These are phyloP conservation scores for Coprinopsis cinerea DNA, from an alignment of 768 basidiomycete genomes.

Conservation along the genomic window DNA sequence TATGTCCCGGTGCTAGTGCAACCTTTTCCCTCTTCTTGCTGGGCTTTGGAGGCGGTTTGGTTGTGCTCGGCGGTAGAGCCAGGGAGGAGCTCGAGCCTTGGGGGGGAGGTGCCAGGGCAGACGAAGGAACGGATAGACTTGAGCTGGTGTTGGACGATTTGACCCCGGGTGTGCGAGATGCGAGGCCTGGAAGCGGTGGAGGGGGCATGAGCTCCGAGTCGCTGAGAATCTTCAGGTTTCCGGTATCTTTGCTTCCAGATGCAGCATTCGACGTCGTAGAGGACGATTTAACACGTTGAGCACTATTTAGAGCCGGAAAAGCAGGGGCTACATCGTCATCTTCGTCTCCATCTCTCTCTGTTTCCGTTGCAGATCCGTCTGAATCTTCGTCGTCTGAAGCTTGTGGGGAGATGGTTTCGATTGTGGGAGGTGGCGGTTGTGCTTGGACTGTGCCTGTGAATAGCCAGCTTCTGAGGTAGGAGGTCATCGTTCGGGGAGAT, in stretches of 20 bases:
- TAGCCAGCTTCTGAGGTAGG: constrained; percentile 59
- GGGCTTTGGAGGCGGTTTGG: constrained; percentile 47
- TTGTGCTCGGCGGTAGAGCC: constrained; percentile 57
- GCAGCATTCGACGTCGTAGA: background rate
- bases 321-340: constrained; percentile 62
- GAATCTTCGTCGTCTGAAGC: constrained; percentile 41
- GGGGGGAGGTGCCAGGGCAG: background rate
- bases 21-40: constrained; percentile 71
- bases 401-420: constrained; percentile 34
- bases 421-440: constrained; percentile 24
- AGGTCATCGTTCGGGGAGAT: too few species aligned
- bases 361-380: constrained; percentile 28
- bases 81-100: constrained; percentile 34
- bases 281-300: constrained; percentile 49
- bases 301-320: constrained; percentile 68
- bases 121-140: too few species aligned
- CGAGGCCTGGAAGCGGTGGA: constrained; percentile 37
- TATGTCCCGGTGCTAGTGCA: constrained; percentile 84
- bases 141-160: constrained; percentile 20
- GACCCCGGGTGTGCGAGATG: constrained; percentile 35
- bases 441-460: constrained; percentile 28
- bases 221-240: constrained; percentile 31
- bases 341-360: constrained; percentile 23
- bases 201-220: constrained; percentile 53
- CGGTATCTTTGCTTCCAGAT: background rate